phyloP scores from a whole-genome alignment of 1,139 yeast genomes.

The Yamadazyma kanchanaburiensis region DNA sequence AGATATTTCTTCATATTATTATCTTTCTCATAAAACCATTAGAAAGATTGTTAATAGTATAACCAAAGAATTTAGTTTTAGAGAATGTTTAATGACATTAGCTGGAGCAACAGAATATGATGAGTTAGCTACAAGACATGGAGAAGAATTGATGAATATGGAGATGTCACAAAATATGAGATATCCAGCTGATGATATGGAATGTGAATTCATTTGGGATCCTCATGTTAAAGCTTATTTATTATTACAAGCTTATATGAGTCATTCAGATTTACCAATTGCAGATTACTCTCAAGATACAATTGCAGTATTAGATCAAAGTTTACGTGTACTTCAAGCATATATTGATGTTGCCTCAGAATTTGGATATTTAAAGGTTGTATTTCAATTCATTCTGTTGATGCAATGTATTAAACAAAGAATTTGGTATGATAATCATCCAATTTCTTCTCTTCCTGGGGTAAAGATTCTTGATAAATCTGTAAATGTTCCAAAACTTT shows the following conservation, averaged over 20 bases:
- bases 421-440: constrained; percentile 78
- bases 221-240: constrained; percentile 92
- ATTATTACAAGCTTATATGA: constrained; percentile 82
- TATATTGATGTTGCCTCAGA: constrained; percentile 89
- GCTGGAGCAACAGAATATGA: constrained; percentile 87
- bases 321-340: constrained; percentile 91
- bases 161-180: constrained; percentile 83
- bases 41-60: constrained; percentile 61
- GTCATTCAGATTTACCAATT: constrained; percentile 82
- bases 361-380: constrained; percentile 65
- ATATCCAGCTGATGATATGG: constrained; percentile 67
- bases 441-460: constrained; percentile 73
- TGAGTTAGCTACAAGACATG: constrained; percentile 91
- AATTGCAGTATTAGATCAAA: constrained; percentile 87
- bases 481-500: constrained; percentile 7
- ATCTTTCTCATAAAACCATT: constrained; percentile 87
- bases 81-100: constrained; percentile 69
- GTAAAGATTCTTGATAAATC: constrained; percentile 24
- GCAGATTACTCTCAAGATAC: constrained; percentile 96
- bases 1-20: constrained; percentile 85
- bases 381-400: constrained; percentile 55
- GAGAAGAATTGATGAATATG: constrained; percentile 88
- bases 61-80: constrained; percentile 48
- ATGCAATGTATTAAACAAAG: constrained; percentile 92
- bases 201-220: constrained; percentile 78